Base-by-base conservation (phyloP, 768 basidiomycete genomes). In the Pleurotus eryngii region DNA sequence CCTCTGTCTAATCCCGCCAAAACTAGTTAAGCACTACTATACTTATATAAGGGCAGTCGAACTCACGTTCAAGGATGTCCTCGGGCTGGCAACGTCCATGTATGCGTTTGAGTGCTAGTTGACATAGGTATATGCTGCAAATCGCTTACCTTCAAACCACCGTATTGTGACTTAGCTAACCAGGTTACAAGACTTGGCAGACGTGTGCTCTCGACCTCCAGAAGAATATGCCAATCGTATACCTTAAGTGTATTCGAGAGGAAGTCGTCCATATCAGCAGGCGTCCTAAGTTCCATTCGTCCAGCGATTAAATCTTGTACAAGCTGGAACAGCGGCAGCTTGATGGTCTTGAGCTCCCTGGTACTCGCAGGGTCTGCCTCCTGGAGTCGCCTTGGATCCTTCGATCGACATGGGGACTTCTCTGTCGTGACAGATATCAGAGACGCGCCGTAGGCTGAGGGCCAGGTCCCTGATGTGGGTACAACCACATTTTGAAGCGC, bases 381-480 rank as follows among this genome's bases (percentile, higher is more conserved):
- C 18, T 48, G 3, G 15, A 26, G 7, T 54, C 22, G 14, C 11
- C 9, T 40, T 38, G n/a, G 8, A 11, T 42, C 18, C 43, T 8
- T 14, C 24, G 24, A 26, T n/a, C 11, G 55, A 26, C 24, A 26
- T 5, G 47, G 55, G 48, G 20, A 7, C 26, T 54, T 30, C 61
- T 49, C 45, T 58, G 48, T 40, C 67, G 60, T 49, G 76, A 69
- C 27, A 73, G 65, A 48, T 24, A 54, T 26, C 14, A 54, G 51
- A 39, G 51, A 54, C 12, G 57, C 37, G 40, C 67, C 61, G 61
- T 80, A 75, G 30, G 69, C 67, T 17, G 61, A 62, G 8, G 79
- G 74, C 80, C 78, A 80, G 42, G 77, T 70, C n/a, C 73, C 73
- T 45, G 68, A 72, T 1, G 75, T 75, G 4, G 81, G 79, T 1